Evolutionary conservation across 2,329 filamentous ascomycete genomes (phyloP).

Genomic region (Chrysoporthe cubensis): DNA sequence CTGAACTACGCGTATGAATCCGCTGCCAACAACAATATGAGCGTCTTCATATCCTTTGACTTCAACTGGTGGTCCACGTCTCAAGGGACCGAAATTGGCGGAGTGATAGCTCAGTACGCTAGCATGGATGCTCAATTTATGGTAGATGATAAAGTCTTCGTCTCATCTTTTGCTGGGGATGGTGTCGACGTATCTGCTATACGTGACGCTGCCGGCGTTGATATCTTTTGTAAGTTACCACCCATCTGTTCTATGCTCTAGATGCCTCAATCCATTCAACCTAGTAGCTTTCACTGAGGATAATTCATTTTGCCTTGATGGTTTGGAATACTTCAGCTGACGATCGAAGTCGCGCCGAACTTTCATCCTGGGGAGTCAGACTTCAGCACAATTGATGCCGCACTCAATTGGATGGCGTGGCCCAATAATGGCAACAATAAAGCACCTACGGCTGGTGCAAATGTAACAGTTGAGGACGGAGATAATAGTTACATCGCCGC

Average conservation of each 20-base stretch:
- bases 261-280: not conserved
- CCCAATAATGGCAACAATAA: conserved; percentile 51
- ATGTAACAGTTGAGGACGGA: conserved; percentile 46
- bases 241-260: not conserved
- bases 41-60: conserved; percentile 62
- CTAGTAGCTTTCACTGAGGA: too few species aligned
- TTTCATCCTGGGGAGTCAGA: conserved; percentile 47
- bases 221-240: conserved; percentile 46
- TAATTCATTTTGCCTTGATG: not conserved
- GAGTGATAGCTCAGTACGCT: conserved; percentile 51
- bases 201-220: conserved; percentile 45
- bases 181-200: conserved; percentile 49
- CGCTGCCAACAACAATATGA: conserved; percentile 51
- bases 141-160: conserved; percentile 54
- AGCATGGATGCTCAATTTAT: conserved; percentile 49
- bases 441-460: conserved; percentile 46
- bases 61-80: conserved; percentile 51
- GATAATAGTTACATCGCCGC: conserved; percentile 41
- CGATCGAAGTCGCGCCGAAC: conserved; percentile 44
- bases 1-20: conserved; percentile 54
- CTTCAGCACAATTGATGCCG: conserved; percentile 47
- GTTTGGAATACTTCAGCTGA: not conserved
- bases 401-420: conserved; percentile 48
- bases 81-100: conserved; percentile 45
- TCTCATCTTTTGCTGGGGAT: conserved; percentile 57